Evolutionary conservation across 2,329 filamentous ascomycete species (phyloP).

Genomic region (Calycina marina): DNA sequence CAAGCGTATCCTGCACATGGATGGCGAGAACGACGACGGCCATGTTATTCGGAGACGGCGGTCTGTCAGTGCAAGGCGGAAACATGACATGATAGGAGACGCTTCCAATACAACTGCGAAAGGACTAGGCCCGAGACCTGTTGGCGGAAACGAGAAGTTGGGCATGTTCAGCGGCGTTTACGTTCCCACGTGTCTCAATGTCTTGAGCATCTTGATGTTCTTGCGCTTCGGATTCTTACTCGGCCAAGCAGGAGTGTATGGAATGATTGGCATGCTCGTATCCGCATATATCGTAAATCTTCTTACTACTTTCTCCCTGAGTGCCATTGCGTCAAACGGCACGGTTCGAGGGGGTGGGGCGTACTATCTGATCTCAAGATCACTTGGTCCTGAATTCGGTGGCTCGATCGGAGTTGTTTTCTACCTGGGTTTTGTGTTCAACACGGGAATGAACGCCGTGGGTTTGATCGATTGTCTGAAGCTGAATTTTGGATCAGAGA

Average conservation of each 20-base stretch:
- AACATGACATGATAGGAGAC: slow-evolving; percentile 5
- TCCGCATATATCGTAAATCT: slow-evolving; percentile 69
- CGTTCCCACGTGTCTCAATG: slow-evolving; percentile 78
- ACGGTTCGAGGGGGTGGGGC: slow-evolving; percentile 78
- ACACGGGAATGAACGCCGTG: slow-evolving; percentile 76
- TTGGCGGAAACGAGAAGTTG: slow-evolving; percentile 41
- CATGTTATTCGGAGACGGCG: slow-evolving; percentile 4
- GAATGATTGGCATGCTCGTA: slow-evolving; percentile 63
- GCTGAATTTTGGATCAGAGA: slow-evolving; percentile 51
- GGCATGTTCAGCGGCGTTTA: slow-evolving; percentile 69
- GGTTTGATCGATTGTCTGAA: slow-evolving; percentile 72
- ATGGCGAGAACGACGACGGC: slow-evolving; percentile 5
- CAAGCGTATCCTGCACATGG: slow-evolving; percentile 11
- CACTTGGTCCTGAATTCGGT: slow-evolving; percentile 75
- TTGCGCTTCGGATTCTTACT: slow-evolving; percentile 75
- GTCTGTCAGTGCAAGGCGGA: slow-evolving; percentile 7
- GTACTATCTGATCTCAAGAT: slow-evolving; percentile 79
- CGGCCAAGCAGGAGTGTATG: slow-evolving; percentile 60
- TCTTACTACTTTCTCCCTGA: slow-evolving; percentile 74
- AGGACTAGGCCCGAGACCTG: slow-evolving; percentile 26
- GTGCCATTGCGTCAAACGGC: slow-evolving; percentile 79
- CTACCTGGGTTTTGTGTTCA: slow-evolving; percentile 80
- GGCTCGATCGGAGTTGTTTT: slow-evolving; percentile 80
- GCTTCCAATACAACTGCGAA: slow-evolving; percentile 14
- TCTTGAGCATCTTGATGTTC: slow-evolving; percentile 86